A percentile compares a stretch with the other conserved stretches of the same genome.
Conservation (phyloP, 768 basidiomycete species). For the Arthromyces matolae region DNA sequence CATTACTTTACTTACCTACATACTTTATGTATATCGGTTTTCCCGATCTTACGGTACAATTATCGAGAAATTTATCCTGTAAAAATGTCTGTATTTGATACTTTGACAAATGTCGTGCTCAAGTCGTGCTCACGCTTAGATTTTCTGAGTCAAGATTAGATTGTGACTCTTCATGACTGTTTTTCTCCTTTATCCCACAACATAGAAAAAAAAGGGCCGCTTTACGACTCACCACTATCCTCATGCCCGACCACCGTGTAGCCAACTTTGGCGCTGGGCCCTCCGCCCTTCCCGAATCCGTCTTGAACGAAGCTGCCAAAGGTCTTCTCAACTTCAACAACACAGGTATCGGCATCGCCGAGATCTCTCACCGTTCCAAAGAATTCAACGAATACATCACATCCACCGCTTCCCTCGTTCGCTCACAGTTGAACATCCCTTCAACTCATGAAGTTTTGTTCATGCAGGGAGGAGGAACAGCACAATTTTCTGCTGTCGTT, state of each 20-base stretch:
- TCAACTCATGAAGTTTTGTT: conserved; percentile 83
- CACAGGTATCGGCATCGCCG: conserved; percentile 93
- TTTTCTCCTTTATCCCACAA: conserved; percentile 9
- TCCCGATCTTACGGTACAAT: neutral
- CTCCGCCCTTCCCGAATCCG: conserved; percentile 83
- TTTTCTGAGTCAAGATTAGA: conserved; percentile 5
- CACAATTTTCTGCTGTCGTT: conserved; percentile 89
- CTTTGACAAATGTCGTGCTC: conserved; percentile 6
- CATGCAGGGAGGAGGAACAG: conserved; percentile 91
- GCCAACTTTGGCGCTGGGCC: conserved; percentile 96
- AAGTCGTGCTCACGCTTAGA: too few species aligned
- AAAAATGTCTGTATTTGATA: neutral
- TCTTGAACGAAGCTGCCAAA: conserved; percentile 76
- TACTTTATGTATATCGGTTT: too few species aligned
- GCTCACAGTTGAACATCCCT: conserved; percentile 78
- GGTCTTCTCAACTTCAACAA: conserved; percentile 88
- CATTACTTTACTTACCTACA: too few species aligned
- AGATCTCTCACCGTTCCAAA: conserved; percentile 92
- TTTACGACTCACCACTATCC: conserved; percentile 5
- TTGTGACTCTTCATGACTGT: conserved; percentile 10
- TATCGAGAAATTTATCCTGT: neutral
- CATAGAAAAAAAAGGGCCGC: neutral
- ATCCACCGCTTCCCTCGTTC: conserved; percentile 60
- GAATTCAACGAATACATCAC: conserved; percentile 75
- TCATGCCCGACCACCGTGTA: conserved; percentile 47